These are phyloP conservation scores for Pestalotiopsis fici DNA, from an alignment of 2,329 filamentous ascomycete genomes.

Conservation along the genomic window DNA sequence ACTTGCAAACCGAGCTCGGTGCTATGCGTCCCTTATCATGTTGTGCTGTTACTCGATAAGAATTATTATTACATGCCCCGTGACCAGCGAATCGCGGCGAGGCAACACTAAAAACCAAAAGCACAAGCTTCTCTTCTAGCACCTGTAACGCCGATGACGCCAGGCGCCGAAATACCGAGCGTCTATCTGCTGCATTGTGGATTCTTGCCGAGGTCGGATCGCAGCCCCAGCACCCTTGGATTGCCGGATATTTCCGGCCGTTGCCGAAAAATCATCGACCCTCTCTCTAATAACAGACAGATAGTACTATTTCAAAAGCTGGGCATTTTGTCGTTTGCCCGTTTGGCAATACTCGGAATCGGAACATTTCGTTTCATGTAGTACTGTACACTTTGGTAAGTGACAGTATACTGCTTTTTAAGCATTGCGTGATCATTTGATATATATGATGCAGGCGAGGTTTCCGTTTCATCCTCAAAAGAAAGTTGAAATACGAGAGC, in stretches of 20 bases:
- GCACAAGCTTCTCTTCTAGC: background rate
- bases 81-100: background rate
- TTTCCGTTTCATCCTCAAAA: too few species aligned
- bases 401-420: too few species aligned
- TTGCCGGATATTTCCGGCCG: conserved; percentile 9
- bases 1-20: background rate
- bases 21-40: background rate
- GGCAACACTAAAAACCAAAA: background rate
- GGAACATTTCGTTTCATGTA: background rate
- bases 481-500: background rate
- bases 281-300: too few species aligned
- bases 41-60: background rate
- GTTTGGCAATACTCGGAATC: background rate
- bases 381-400: background rate
- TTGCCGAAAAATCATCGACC: background rate
- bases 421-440: too few species aligned
- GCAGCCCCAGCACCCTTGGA: background rate
- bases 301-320: too few species aligned
- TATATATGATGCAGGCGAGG: too few species aligned
- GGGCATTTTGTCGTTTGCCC: background rate
- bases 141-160: background rate
- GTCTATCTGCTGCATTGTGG: background rate
- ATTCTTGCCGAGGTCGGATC: conserved; percentile 12
- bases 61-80: background rate
- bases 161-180: conserved; percentile 9